Evolutionary conservation across 2,329 filamentous ascomycete genomes (phyloP).

Genomic region (Beauveria australis): DNA sequence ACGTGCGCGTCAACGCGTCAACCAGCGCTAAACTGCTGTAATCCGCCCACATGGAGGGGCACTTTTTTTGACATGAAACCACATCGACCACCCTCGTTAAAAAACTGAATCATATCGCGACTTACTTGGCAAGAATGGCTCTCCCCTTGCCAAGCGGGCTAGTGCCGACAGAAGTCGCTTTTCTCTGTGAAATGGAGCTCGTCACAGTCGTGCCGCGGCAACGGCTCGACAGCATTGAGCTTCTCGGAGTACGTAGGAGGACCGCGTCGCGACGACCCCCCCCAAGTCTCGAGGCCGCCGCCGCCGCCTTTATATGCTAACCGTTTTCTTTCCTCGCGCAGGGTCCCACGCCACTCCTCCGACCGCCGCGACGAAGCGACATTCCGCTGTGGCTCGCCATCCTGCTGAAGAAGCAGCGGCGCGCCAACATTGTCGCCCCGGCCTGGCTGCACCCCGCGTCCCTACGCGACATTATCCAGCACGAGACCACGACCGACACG

Average conservation of each 20-base stretch:
- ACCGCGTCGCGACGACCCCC: conserved; percentile 13
- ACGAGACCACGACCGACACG: conserved; percentile 66
- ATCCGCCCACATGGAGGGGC: neutral
- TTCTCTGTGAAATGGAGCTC: conserved; percentile 95
- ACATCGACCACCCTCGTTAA: neutral
- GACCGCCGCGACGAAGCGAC: conserved; percentile 70
- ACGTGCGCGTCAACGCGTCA: too few relatives aligned
- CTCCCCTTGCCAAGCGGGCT: conserved; percentile 48
- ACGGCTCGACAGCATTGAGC: conserved; percentile 72
- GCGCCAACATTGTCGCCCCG: conserved; percentile 86
- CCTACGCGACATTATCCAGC: conserved; percentile 67
- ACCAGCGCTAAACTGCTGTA: too few relatives aligned
- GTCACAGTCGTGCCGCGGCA: conserved; percentile 90
- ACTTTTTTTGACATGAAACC: neutral
- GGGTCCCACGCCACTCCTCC: conserved; percentile 70
- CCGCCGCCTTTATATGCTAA: neutral
- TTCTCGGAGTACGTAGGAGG: conserved; percentile 65
- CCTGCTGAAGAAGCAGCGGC: conserved; percentile 85
- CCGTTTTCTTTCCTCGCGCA: conserved; percentile 28
- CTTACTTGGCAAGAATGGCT: conserved; percentile 31
- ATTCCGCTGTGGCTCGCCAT: conserved; percentile 92
- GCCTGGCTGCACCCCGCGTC: conserved; percentile 77
- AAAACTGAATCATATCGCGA: neutral
- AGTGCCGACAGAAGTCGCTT: conserved; percentile 81
- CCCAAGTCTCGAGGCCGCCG: conserved; percentile 1